Percentiles rank a stretch among this genome's conserved stretches.
phyloP scores from a whole-genome alignment of 192 early-diverging fungal species.

The Allomyces arbusculus region DNA sequence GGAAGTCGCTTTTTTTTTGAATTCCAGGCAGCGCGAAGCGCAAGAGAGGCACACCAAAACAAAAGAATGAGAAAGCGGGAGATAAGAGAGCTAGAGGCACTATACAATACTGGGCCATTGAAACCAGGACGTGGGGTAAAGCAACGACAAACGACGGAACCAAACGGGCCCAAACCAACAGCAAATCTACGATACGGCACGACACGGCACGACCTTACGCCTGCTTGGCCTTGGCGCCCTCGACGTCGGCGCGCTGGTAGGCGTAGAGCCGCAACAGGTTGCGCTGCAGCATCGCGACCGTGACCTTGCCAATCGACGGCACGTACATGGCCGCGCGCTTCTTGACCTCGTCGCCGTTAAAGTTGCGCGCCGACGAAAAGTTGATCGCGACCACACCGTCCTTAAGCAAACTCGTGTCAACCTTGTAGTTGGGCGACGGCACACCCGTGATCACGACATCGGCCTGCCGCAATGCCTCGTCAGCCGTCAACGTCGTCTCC shows the following conservation, averaged over 20 bases:
- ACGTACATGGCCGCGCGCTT: conserved; percentile 90
- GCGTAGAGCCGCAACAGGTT: conserved; percentile 78
- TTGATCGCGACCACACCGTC: conserved; percentile 96
- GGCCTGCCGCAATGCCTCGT: conserved; percentile 61
- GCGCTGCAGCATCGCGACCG: conserved; percentile 93
- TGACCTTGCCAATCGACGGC: conserved; percentile 91
- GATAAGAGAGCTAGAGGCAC: no score
- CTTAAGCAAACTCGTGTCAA: conserved; percentile 67
- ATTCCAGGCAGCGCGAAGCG: no score
- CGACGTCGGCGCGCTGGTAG: conserved; percentile 20
- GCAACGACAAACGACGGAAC: no score
- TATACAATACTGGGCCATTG: no score
- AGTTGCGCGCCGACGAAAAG: conserved; percentile 91
- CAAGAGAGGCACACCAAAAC: no score
- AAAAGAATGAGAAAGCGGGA: no score
- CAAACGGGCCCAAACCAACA: no score
- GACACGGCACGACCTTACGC: no score
- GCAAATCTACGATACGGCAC: no score
- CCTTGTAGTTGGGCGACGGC: conserved; percentile 66
- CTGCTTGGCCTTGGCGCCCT: no score
- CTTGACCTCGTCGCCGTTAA: conserved; percentile 69
- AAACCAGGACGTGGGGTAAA: no score
- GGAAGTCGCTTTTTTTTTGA: no score
- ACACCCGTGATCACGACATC: conserved; percentile 99
- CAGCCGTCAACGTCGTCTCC: conserved; percentile 46